These are phyloP conservation scores for Lotus japonicus DNA, from an alignment of 306 rosid genomes.

Conservation along the genomic window DNA sequence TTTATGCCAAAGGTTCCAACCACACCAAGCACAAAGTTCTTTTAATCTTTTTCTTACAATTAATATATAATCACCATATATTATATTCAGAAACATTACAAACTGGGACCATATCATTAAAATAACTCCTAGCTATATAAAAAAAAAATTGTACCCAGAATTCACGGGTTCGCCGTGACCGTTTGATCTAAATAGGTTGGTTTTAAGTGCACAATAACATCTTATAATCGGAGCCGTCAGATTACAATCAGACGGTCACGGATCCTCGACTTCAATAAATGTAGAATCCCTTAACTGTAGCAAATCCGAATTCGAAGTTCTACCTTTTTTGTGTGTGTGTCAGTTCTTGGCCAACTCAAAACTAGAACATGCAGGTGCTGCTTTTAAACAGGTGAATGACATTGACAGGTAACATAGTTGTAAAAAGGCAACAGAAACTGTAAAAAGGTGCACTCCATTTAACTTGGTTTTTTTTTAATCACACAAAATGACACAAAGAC, in stretches of 20 bases:
- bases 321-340: background rate
- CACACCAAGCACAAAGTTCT: slow-evolving; percentile 18
- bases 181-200: too few relatives aligned
- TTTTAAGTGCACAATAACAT: too few relatives aligned
- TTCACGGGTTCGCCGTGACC: too few relatives aligned
- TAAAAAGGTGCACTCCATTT: slow-evolving; percentile 9
- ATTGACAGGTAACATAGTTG: background rate
- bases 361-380: slow-evolving; percentile 3
- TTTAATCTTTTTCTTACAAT: background rate
- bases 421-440: background rate
- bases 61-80: background rate
- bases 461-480: slow-evolving; percentile 8
- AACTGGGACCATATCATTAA: background rate
- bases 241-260: too few relatives aligned
- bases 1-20: background rate
- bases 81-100: background rate
- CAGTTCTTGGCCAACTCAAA: slow-evolving; percentile 4
- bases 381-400: slow-evolving; percentile 15
- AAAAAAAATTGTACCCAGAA: too few relatives aligned
- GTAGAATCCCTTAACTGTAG: too few relatives aligned
- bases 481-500: slow-evolving; percentile 9
- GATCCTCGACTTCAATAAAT: too few relatives aligned
- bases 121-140: background rate
- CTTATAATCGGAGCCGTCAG: too few relatives aligned
- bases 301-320: too few relatives aligned